Conservation (phyloP, 495 filamentous ascomycete genomes). For the Clavariopsis aquatica region DNA sequence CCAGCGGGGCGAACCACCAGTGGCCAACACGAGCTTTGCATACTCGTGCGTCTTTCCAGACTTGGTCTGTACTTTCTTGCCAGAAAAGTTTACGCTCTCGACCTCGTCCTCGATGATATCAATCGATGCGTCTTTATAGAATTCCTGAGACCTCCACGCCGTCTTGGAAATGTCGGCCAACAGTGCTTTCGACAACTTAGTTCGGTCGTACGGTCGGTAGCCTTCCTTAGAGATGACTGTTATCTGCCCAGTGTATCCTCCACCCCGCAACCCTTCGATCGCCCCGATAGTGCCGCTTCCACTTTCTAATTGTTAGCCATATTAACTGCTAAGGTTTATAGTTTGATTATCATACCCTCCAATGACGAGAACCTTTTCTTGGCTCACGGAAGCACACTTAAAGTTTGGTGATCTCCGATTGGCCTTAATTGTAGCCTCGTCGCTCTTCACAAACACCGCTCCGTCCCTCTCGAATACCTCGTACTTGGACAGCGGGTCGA, state of each 20-base stretch:
- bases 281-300: constrained; percentile 80
- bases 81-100: constrained; percentile 69
- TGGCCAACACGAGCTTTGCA: constrained; percentile 85
- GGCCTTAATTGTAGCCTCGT: constrained; percentile 76
- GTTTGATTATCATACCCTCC: constrained; percentile 63
- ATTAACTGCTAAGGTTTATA: background rate
- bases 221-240: constrained; percentile 84
- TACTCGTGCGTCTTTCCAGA: constrained; percentile 71
- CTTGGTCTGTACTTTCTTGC: constrained; percentile 70
- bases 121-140: constrained; percentile 75
- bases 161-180: constrained; percentile 80
- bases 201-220: constrained; percentile 83
- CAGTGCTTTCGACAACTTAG: constrained; percentile 93
- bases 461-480: constrained; percentile 76
- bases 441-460: constrained; percentile 79
- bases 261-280: constrained; percentile 76
- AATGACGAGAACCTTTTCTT: constrained; percentile 79
- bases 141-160: constrained; percentile 69
- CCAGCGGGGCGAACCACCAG: constrained; percentile 75
- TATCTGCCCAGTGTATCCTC: constrained; percentile 77
- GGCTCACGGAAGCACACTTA: constrained; percentile 63
- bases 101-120: constrained; percentile 75
- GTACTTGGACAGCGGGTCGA: constrained; percentile 79
- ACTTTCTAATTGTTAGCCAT: constrained; percentile 44
- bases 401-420: constrained; percentile 70